phyloP scores from a whole-genome alignment of 2,329 filamentous ascomycete genomes.

The Plectosphaerella cucumerina region DNA sequence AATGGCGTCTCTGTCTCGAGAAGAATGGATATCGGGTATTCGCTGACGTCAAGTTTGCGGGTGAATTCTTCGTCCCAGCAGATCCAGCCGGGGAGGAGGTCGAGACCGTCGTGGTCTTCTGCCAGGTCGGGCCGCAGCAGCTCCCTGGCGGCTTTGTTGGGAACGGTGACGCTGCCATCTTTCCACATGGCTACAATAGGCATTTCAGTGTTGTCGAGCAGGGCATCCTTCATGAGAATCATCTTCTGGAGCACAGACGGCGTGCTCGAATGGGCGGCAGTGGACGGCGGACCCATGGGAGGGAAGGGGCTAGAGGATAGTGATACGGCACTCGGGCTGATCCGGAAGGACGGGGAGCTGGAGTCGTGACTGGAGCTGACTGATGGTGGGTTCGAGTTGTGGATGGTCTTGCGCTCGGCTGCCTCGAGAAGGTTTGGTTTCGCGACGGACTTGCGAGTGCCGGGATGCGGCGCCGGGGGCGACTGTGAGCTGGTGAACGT shows the following conservation, averaged over 20 bases:
- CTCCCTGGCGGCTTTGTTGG: conserved; percentile 61
- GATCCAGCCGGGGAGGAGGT: conserved; percentile 57
- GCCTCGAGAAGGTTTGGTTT: conserved; percentile 37
- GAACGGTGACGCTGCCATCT: conserved; percentile 68
- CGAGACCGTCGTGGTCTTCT: conserved; percentile 39
- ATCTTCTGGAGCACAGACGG: conserved; percentile 70
- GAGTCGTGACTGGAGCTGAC: conserved; percentile 43
- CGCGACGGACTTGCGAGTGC: conserved; percentile 30
- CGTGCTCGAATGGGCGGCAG: conserved; percentile 47
- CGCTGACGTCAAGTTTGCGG: conserved; percentile 47
- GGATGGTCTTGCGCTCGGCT: conserved; percentile 40
- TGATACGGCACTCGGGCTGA: conserved; percentile 47
- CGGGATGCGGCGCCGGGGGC: conserved; percentile 15
- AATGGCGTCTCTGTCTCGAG: conserved; percentile 59
- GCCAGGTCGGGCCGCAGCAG: conserved; percentile 42
- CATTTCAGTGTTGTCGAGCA: conserved; percentile 70
- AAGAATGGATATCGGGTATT: conserved; percentile 64
- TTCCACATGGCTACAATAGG: conserved; percentile 79
- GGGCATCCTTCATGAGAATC: conserved; percentile 69
- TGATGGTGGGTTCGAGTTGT: conserved; percentile 41
- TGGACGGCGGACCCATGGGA: conserved; percentile 61
- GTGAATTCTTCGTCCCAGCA: conserved; percentile 66
- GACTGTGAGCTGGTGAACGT: conserved; percentile 64
- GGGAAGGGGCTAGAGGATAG: conserved; percentile 59
- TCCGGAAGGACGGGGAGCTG: conserved; percentile 37